phyloP scores from a whole-genome alignment of 768 basidiomycete species.

The Xerocomus brunneocitrinus region DNA sequence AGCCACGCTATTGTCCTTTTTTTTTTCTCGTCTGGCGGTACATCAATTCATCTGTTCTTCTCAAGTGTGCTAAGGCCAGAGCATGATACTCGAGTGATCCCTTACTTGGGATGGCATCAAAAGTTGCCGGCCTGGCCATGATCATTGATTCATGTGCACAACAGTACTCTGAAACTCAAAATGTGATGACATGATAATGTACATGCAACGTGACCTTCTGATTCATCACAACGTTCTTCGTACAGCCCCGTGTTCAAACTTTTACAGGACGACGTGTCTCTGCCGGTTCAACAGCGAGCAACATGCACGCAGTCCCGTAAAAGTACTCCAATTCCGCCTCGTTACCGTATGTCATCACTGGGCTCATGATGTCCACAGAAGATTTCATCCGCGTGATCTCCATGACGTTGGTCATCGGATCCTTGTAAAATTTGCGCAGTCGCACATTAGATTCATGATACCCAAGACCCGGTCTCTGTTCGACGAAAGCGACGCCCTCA shows the following conservation, averaged over 20 bases:
- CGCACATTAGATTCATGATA: not conserved
- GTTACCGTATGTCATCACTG: constrained; percentile 1
- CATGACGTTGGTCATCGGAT: constrained; percentile 4
- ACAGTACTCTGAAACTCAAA: too few relatives aligned
- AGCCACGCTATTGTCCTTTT: too few relatives aligned
- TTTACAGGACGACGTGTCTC: not conserved
- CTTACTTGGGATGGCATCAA: too few relatives aligned
- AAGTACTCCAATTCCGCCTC: not conserved
- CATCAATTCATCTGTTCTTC: too few relatives aligned
- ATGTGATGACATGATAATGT: too few relatives aligned
- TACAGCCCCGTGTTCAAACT: not conserved
- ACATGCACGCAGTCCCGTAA: constrained; percentile 13
- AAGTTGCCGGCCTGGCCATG: too few relatives aligned
- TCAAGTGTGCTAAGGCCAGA: too few relatives aligned
- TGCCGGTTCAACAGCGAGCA: constrained; percentile 4
- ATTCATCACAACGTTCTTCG: not conserved
- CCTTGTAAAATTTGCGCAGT: not conserved
- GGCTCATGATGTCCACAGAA: not conserved
- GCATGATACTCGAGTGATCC: too few relatives aligned
- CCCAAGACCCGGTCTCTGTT: not conserved
- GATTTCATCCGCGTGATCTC: constrained; percentile 11
- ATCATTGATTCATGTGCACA: too few relatives aligned
- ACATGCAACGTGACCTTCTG: too few relatives aligned
- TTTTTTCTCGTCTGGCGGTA: too few relatives aligned
- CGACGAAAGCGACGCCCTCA: constrained; percentile 4